These are phyloP conservation scores for Fusarium citri DNA, from an alignment of 2,329 filamentous ascomycete genomes.

Conservation along the genomic window DNA sequence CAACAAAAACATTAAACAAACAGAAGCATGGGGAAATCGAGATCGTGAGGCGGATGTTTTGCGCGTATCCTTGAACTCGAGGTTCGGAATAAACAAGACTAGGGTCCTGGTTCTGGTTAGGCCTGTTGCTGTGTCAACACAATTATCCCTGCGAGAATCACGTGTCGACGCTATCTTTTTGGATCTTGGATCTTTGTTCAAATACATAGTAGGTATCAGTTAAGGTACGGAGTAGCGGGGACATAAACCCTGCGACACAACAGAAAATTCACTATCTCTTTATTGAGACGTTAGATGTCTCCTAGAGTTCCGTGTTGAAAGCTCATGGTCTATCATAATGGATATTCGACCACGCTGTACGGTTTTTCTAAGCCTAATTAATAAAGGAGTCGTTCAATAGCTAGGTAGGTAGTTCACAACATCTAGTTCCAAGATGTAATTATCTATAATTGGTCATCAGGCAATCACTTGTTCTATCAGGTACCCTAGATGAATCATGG, in stretches of 20 bases:
- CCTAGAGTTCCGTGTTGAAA: neutral
- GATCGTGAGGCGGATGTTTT: conserved; percentile 34
- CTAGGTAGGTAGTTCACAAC: neutral
- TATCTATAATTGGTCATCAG: neutral
- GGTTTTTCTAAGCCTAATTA: neutral
- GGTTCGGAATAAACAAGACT: conserved; percentile 47
- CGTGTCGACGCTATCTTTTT: conserved; percentile 23
- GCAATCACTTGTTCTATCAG: neutral
- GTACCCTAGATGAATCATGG: neutral
- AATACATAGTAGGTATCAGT: no score
- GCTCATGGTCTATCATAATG: neutral
- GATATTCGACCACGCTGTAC: neutral
- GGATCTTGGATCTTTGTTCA: neutral
- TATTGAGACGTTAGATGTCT: neutral
- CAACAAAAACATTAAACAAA: conserved; percentile 39
- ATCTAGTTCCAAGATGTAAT: neutral
- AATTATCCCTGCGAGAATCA: neutral
- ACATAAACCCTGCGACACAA: no score
- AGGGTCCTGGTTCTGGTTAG: conserved; percentile 39
- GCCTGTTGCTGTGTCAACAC: conserved; percentile 52
- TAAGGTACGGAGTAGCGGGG: neutral
- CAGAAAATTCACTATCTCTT: neutral
- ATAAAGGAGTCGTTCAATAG: neutral
- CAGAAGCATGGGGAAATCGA: conserved; percentile 37
- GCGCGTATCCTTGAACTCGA: conserved; percentile 42